phyloP scores from a whole-genome alignment of 1,284 basidiomycete genomes.

The Boletus smithii region DNA sequence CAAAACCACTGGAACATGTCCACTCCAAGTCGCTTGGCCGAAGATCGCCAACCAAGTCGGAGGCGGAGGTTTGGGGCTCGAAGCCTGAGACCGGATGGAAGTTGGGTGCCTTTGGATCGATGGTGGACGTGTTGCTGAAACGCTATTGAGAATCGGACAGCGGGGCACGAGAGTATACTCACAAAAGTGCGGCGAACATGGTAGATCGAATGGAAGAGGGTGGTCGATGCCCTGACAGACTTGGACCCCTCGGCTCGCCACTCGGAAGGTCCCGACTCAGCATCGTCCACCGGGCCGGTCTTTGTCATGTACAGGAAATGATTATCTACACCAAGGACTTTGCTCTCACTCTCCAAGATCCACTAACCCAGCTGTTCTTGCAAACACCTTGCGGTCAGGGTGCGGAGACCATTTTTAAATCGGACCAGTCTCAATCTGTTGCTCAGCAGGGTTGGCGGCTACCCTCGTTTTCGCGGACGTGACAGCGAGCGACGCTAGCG shows the following conservation, averaged over 20 bases:
- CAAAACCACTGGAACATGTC: constrained; percentile 82
- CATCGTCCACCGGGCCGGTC: too few relatives aligned
- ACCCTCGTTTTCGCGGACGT: too few relatives aligned
- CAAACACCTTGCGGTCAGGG: too few relatives aligned
- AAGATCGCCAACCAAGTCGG: constrained; percentile 69
- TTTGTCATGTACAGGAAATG: too few relatives aligned
- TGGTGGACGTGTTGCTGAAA: constrained; percentile 33
- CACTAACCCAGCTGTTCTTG: too few relatives aligned
- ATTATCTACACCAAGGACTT: too few relatives aligned
- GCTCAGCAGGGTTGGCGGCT: too few relatives aligned
- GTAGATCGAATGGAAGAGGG: constrained; percentile 22
- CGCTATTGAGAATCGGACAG: constrained; percentile 8
- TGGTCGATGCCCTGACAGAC: background rate
- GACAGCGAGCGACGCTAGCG: too few relatives aligned
- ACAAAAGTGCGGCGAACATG: constrained; percentile 77
- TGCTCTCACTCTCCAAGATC: too few relatives aligned
- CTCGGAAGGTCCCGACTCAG: constrained; percentile 19
- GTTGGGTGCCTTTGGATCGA: constrained; percentile 66
- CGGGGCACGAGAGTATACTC: constrained; percentile 37
- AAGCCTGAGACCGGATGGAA: constrained; percentile 70
- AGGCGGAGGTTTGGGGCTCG: constrained; percentile 41
- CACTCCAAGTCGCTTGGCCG: constrained; percentile 76
- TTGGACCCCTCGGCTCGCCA: constrained; percentile 11
- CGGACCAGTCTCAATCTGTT: too few relatives aligned
- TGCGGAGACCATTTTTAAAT: too few relatives aligned